Evolutionary conservation across 2,329 filamentous ascomycete species (phyloP).

Genomic region (Scleromitrula shiraiana): DNA sequence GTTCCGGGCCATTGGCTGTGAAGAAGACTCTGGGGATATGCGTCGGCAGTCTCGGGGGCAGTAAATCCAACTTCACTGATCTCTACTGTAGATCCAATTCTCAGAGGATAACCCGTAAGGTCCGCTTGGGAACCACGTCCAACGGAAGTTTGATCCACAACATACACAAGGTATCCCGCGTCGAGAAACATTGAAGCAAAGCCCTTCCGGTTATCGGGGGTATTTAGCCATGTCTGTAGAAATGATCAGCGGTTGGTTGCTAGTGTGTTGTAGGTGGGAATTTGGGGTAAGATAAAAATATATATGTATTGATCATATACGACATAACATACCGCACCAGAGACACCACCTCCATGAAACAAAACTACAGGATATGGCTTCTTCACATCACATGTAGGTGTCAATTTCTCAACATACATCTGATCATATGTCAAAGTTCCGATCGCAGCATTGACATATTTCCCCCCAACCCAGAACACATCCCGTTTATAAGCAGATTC

Average conservation of each 20-base stretch:
- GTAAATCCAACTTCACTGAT: conserved; percentile 10
- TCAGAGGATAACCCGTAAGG: conserved; percentile 16
- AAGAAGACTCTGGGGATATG: conserved; percentile 18
- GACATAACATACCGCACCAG: conserved; percentile 12
- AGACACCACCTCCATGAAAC: conserved; percentile 14
- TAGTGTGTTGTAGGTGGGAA: not conserved
- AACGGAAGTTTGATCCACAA: conserved; percentile 26
- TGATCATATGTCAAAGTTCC: conserved; percentile 29
- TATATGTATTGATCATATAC: too few species aligned
- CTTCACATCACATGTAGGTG: conserved; percentile 21
- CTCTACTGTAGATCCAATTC: conserved; percentile 16
- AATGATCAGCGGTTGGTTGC: not conserved
- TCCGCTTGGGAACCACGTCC: conserved; percentile 18
- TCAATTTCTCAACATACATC: conserved; percentile 44
- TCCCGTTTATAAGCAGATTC: conserved; percentile 16
- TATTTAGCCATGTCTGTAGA: conserved; percentile 36
- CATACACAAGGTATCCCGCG: conserved; percentile 37
- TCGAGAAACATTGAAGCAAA: conserved; percentile 39
- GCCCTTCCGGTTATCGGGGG: conserved; percentile 37
- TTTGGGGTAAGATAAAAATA: too few species aligned
- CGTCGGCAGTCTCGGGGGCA: not conserved
- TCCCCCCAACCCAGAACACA: conserved; percentile 18
- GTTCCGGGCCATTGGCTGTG: conserved; percentile 34
- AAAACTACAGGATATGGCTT: conserved; percentile 14
- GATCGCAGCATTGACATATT: conserved; percentile 13